Evolutionary conservation across 495 filamentous ascomycete species (phyloP).

Genomic region (Aspergillus bridgeri): DNA sequence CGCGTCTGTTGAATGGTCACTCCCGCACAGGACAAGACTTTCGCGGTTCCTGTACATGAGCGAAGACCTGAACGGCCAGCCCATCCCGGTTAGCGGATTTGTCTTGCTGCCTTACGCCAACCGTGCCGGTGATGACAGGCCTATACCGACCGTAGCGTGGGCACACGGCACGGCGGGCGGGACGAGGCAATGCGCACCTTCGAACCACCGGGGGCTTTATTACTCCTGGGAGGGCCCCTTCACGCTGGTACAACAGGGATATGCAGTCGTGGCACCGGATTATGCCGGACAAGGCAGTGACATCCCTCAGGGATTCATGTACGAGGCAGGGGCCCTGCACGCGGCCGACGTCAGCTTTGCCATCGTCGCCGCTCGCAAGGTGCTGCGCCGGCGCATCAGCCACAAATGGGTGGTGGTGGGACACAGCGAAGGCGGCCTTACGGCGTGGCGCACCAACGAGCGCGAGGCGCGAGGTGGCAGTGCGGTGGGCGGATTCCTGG

Average conservation of each 20-base stretch:
- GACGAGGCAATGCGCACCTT: conserved; percentile 6
- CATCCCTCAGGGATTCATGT: conserved; percentile 2
- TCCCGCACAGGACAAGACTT: neutral
- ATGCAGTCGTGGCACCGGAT: conserved; percentile 9
- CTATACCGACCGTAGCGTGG: conserved; percentile 1
- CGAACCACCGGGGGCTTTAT: conserved; percentile 3
- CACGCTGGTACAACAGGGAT: conserved; percentile 6
- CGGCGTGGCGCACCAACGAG: conserved; percentile 4
- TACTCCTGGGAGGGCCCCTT: conserved; percentile 4
- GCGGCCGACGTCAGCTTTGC: conserved; percentile 7
- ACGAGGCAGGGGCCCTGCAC: neutral
- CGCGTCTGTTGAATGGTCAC: neutral
- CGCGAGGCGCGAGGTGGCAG: neutral
- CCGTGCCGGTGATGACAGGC: neutral
- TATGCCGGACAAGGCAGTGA: conserved; percentile 9
- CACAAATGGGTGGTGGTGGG: conserved; percentile 4
- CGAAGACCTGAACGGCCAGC: neutral
- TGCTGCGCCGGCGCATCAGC: neutral
- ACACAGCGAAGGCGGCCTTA: conserved; percentile 9
- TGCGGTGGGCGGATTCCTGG: conserved; percentile 7
- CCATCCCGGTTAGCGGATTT: conserved; percentile 3
- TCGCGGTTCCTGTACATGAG: conserved; percentile 9
- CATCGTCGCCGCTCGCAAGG: neutral
- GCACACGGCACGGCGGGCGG: conserved; percentile 9
- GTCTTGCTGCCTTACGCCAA: conserved; percentile 3